Conservation (phyloP, 2,329 filamentous ascomycete genomes). For the Arthrobotrys sinensis region DNA sequence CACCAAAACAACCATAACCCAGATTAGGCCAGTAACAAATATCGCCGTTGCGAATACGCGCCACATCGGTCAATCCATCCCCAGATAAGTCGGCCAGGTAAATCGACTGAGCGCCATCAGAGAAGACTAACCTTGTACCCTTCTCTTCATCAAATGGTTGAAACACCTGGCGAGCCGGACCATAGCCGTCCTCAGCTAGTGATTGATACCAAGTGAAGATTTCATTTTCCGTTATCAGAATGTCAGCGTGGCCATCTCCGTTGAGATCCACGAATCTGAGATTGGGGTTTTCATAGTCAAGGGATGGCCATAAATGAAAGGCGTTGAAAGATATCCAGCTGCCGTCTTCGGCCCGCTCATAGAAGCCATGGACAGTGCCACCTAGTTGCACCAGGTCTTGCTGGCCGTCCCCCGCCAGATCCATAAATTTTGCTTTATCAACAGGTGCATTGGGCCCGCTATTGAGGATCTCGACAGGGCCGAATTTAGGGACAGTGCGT, state of each 20-base stretch:
- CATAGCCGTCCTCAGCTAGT: conserved; percentile 10
- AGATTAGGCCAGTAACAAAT: conserved; percentile 67
- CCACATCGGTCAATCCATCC: conserved; percentile 64
- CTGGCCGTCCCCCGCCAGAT: neutral
- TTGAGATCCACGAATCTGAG: conserved; percentile 14
- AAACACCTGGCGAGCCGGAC: neutral
- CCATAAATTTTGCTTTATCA: conserved; percentile 4
- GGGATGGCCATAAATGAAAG: neutral
- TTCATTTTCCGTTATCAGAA: conserved; percentile 3
- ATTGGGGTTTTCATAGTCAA: neutral
- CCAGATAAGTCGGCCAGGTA: conserved; percentile 65
- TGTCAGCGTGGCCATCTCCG: conserved; percentile 22
- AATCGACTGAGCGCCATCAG: conserved; percentile 24
- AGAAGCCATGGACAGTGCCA: neutral
- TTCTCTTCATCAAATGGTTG: neutral
- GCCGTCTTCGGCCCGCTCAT: neutral
- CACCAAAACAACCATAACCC: conserved; percentile 66
- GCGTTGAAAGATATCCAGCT: neutral
- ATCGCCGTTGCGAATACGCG: conserved; percentile 63
- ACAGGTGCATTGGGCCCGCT: neutral
- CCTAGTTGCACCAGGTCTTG: neutral
- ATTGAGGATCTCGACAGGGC: neutral
- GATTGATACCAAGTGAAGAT: conserved; percentile 56
- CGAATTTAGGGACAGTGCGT: conserved; percentile 18
- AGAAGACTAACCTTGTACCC: conserved; percentile 37